Conservation (phyloP, 495 filamentous ascomycete species). For the Tuber borchii region DNA sequence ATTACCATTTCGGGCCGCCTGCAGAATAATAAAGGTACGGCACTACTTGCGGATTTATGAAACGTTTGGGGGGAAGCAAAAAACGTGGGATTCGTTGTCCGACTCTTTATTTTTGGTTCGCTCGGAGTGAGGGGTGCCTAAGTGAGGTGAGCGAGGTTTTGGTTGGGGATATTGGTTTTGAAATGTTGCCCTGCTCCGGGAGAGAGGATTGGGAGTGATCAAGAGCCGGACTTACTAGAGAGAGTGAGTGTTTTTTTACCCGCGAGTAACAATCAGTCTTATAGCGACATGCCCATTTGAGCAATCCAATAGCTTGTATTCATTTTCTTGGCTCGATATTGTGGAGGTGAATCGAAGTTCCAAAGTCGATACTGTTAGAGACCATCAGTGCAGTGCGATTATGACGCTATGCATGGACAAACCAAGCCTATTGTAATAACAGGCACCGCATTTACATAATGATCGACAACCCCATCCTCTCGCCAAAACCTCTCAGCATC, state of each 20-base stretch:
- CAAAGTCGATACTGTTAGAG: neutral
- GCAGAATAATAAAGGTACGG: neutral
- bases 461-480: neutral
- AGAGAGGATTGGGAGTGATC: neutral
- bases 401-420: neutral
- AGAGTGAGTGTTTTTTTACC: neutral
- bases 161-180: neutral
- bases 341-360: neutral
- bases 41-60: neutral
- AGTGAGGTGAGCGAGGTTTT: neutral
- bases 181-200: conserved; percentile 3
- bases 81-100: neutral
- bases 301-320: neutral
- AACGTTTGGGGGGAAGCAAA: neutral
- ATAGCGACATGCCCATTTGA: neutral
- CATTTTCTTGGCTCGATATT: neutral
- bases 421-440: neutral
- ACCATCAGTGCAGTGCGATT: neutral
- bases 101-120: neutral
- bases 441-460: neutral
- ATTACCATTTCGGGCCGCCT: neutral
- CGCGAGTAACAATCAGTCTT: neutral
- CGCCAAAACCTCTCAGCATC: conserved; percentile 4
- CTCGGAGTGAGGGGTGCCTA: neutral
- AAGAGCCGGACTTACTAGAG: neutral